These are phyloP conservation scores for Wallacemonas sp. DNA, from an alignment of 208 protist species.

Conservation along the genomic window DNA sequence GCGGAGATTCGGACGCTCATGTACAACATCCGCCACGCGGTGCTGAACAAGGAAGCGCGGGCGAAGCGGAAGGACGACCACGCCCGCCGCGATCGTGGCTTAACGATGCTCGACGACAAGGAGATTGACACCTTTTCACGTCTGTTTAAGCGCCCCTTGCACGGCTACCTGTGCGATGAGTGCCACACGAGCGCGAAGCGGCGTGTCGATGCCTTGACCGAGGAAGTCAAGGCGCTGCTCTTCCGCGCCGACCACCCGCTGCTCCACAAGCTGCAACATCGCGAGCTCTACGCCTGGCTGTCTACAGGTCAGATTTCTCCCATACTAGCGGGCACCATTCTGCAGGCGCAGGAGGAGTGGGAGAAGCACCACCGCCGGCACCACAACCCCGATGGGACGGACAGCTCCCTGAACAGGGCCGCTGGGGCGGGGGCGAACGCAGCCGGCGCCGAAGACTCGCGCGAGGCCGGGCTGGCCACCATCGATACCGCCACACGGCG, in stretches of 20 bases:
- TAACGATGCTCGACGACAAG: slow-evolving; percentile 81
- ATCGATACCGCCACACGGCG: slow-evolving; percentile 9
- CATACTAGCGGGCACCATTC: slow-evolving; percentile 5
- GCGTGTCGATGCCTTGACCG: slow-evolving; percentile 66
- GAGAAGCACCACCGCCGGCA: neutral
- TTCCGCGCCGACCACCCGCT: slow-evolving; percentile 66
- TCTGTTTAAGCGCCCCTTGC: slow-evolving; percentile 80
- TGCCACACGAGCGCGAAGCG: slow-evolving; percentile 68
- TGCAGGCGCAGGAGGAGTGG: slow-evolving; percentile 16
- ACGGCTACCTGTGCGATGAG: slow-evolving; percentile 78
- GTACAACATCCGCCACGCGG: slow-evolving; percentile 66
- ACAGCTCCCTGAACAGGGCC: neutral
- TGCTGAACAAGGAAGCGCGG: slow-evolving; percentile 60
- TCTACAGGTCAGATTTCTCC: slow-evolving; percentile 14
- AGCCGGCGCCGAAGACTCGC: too few relatives aligned
- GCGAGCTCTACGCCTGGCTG: slow-evolving; percentile 17
- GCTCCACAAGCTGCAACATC: slow-evolving; percentile 36
- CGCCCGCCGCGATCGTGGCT: slow-evolving; percentile 69
- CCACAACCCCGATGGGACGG: neutral
- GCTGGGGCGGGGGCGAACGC: too few relatives aligned
- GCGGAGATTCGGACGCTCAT: slow-evolving; percentile 58
- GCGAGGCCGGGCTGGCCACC: too few relatives aligned
- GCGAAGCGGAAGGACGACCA: slow-evolving; percentile 35
- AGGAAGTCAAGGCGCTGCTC: slow-evolving; percentile 65
- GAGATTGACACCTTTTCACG: slow-evolving; percentile 82